Evolutionary conservation across 2,329 filamentous ascomycete genomes (phyloP).

Genomic region (Fusarium fracticaudum): DNA sequence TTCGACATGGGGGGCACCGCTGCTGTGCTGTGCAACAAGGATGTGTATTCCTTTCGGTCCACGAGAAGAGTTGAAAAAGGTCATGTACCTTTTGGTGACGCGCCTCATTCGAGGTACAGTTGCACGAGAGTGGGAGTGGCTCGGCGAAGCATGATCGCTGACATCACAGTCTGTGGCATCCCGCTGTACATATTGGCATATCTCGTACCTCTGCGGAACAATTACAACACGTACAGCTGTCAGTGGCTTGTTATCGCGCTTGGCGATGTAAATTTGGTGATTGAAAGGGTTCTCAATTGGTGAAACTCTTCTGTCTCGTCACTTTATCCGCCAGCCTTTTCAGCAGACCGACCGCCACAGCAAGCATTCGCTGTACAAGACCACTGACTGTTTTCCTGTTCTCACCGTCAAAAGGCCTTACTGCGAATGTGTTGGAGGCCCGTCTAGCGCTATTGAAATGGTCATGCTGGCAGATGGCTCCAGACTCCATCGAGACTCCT

Average conservation of each 20-base stretch:
- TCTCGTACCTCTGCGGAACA: neutral
- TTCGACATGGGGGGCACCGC: slow-evolving; percentile 35
- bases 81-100: slow-evolving; percentile 10
- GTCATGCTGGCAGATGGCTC: slow-evolving; percentile 33
- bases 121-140: slow-evolving; percentile 11
- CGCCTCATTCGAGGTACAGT: slow-evolving; percentile 25
- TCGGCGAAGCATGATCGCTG: slow-evolving; percentile 32
- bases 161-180: slow-evolving; percentile 34
- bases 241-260: slow-evolving; percentile 8
- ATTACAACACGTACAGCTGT: neutral
- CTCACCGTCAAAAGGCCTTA: slow-evolving; percentile 15
- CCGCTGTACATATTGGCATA: neutral
- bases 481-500: slow-evolving; percentile 24
- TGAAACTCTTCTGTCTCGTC: slow-evolving; percentile 8
- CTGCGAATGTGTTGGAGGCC: slow-evolving; percentile 19
- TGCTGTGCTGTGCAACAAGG: slow-evolving; percentile 14
- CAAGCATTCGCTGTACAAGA: slow-evolving; percentile 7
- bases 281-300: slow-evolving; percentile 18
- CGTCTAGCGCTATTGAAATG: slow-evolving; percentile 32
- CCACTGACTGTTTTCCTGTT: neutral
- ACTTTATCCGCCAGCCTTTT: slow-evolving; percentile 17
- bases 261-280: neutral
- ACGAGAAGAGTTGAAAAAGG: slow-evolving; percentile 8
- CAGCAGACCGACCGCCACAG: slow-evolving; percentile 9
- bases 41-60: neutral